Base-by-base conservation (phyloP, 2,329 filamentous ascomycete species). In the Nakataea oryzae region DNA sequence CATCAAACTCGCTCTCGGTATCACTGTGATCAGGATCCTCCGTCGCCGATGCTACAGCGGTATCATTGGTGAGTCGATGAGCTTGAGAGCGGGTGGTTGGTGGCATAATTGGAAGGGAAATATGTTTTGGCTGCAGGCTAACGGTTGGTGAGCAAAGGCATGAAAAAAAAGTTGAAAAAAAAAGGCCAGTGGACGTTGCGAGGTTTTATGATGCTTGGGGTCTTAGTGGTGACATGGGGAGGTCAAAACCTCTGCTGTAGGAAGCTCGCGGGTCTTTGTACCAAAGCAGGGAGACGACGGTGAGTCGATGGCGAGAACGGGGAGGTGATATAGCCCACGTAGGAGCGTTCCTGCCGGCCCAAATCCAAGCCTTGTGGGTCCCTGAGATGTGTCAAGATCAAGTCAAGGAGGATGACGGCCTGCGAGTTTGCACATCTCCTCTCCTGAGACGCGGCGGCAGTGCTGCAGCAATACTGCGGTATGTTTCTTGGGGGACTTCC, bases 71-170 rank as follows among this genome's bases (percentile, higher is more conserved):
- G 54, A 67, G 69, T 65, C 67, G 66, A 54, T 67, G 72, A 63
- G 67, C 68, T 34, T 71, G 70, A 55, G 71, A 67, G 61, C 69
- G 70, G n/a, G 72, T 72, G 34, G 67, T 69, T 34, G 73, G 69
- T 61, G 75, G 69, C 73, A 77, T 77, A 64, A 68, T 72, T 64
- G 70, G 72, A 26, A 79, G 69, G 59, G 75, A 77, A 69, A 79
- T 76, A 70, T 71, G 70, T 67, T 9, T 50, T 50, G 21, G 41
- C 2, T 73, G 74, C 66, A 79, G 71, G 57, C 70, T 71, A 59
- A 71, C 69, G 24, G 70, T 68, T 24, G 73, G 71, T 60, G 68
- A 68, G 64, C 70, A 65, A 62, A 68, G 64, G 60, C 59, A 63
- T 58, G 60, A 62, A 64, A 64, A n/a, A n/a, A n/a, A n/a, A n/a